These are phyloP conservation scores for Pythium periplocum DNA, from an alignment of 352 stramenopile species.

Conservation along the genomic window DNA sequence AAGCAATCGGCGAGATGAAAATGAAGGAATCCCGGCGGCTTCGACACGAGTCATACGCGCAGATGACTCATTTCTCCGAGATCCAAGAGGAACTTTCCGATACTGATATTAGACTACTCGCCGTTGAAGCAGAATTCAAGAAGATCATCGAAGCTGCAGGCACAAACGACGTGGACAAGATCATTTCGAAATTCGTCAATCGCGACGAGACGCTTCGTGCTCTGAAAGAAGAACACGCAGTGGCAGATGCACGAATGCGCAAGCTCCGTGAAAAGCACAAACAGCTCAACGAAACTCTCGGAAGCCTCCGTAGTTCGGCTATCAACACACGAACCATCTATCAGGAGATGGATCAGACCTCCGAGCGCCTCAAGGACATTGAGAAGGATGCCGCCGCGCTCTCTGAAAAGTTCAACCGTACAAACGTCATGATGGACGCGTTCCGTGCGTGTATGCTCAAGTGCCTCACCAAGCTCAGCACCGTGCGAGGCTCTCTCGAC, in stretches of 20 bases:
- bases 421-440: conserved; percentile 75
- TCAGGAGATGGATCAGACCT: conserved; percentile 81
- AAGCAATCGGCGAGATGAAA: conserved; percentile 64
- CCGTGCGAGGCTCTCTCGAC: conserved; percentile 64
- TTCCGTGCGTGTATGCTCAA: conserved; percentile 83
- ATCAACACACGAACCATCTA: conserved; percentile 83
- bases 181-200: conserved; percentile 68
- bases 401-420: conserved; percentile 64
- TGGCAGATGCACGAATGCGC: conserved; percentile 66
- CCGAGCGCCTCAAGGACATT: conserved; percentile 77
- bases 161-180: conserved; percentile 78
- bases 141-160: conserved; percentile 72
- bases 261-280: conserved; percentile 78
- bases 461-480: conserved; percentile 68
- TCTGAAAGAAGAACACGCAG: conserved; percentile 71
- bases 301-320: conserved; percentile 51
- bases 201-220: conserved; percentile 67
- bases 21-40: conserved; percentile 61
- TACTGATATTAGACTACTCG: conserved; percentile 60
- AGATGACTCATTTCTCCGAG: conserved; percentile 76
- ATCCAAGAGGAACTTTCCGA: conserved; percentile 75
- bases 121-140: conserved; percentile 66
- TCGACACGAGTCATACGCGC: conserved; percentile 65
- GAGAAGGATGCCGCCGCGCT: conserved; percentile 70
- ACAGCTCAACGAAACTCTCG: conserved; percentile 61